Percentiles rank a stretch among this genome's conserved stretches.
Conservation (phyloP, 2,329 filamentous ascomycete species). For the Epichloe amarillans region DNA sequence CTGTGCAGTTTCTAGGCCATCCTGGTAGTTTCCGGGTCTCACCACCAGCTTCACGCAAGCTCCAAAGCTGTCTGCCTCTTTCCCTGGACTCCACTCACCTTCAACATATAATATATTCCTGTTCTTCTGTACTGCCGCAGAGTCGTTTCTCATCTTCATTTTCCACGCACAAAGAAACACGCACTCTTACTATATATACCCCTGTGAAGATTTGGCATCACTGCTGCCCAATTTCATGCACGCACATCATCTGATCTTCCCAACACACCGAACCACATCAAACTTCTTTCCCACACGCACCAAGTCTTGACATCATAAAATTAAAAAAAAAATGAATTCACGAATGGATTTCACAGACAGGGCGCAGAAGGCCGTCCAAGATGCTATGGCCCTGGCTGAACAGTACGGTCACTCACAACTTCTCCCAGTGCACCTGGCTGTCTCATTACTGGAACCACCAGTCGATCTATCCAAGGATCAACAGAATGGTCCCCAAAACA, state of each 20-base stretch:
- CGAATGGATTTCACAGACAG: conserved; percentile 89
- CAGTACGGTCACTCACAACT: conserved; percentile 88
- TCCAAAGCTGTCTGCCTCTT: neutral
- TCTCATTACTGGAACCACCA: conserved; percentile 64
- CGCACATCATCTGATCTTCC: neutral
- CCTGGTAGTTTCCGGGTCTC: conserved; percentile 10
- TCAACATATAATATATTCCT: conserved; percentile 2
- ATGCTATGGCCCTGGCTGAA: conserved; percentile 76
- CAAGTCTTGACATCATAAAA: neutral
- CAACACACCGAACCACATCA: neutral
- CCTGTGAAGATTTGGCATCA: neutral
- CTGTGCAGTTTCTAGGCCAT: conserved; percentile 15
- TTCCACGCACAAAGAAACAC: neutral
- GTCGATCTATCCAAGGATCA: conserved; percentile 70
- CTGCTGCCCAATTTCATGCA: conserved; percentile 2
- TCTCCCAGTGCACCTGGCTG: conserved; percentile 77
- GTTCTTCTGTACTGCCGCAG: neutral
- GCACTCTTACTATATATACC: neutral
- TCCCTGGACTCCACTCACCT: neutral
- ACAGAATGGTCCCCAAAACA: conserved; percentile 55
- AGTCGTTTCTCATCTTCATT: neutral
- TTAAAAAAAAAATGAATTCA: conserved; percentile 45
- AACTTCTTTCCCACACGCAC: neutral
- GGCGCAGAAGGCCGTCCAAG: conserved; percentile 77
- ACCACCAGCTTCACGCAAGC: conserved; percentile 1